A percentile compares a stretch with the other conserved stretches of the same genome.
These are phyloP conservation scores for Scenedesmus sp. DNA, from an alignment of 163 green algal species.

Conservation along the genomic window DNA sequence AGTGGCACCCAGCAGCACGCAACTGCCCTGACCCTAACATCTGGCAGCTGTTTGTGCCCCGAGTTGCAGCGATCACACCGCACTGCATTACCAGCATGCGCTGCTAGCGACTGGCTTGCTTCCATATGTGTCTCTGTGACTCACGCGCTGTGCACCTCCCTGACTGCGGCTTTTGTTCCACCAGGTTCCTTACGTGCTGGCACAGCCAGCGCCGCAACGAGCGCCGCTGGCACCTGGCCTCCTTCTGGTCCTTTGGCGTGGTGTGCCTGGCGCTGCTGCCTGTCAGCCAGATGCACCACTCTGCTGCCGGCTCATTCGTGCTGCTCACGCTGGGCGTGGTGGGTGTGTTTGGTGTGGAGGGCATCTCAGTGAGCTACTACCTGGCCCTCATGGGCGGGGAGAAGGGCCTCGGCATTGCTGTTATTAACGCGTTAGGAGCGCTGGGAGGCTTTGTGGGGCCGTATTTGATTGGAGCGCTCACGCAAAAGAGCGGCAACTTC, in stretches of 20 bases:
- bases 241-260: slow-evolving; percentile 21
- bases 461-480: slow-evolving; percentile 37
- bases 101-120: not conserved
- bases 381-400: slow-evolving; percentile 44
- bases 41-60: too few relatives aligned
- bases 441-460: slow-evolving; percentile 40
- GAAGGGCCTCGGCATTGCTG: slow-evolving; percentile 39
- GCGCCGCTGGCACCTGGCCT: slow-evolving; percentile 38
- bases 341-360: slow-evolving; percentile 46
- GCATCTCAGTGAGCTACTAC: slow-evolving; percentile 41
- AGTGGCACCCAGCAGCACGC: not conserved
- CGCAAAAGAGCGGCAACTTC: slow-evolving; percentile 25
- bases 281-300: not conserved
- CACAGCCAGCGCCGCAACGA: slow-evolving; percentile 44
- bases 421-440: slow-evolving; percentile 34
- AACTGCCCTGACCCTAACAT: not conserved
- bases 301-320: not conserved
- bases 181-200: slow-evolving; percentile 17
- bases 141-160: not conserved
- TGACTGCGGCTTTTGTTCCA: not conserved
- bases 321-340: slow-evolving; percentile 36
- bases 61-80: not conserved
- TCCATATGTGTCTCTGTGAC: not conserved
- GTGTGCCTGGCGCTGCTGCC: slow-evolving; percentile 39
- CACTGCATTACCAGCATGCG: not conserved